phyloP scores from a whole-genome alignment of 2,329 filamentous ascomycete genomes.

The Bimuria novae-zelandiae region DNA sequence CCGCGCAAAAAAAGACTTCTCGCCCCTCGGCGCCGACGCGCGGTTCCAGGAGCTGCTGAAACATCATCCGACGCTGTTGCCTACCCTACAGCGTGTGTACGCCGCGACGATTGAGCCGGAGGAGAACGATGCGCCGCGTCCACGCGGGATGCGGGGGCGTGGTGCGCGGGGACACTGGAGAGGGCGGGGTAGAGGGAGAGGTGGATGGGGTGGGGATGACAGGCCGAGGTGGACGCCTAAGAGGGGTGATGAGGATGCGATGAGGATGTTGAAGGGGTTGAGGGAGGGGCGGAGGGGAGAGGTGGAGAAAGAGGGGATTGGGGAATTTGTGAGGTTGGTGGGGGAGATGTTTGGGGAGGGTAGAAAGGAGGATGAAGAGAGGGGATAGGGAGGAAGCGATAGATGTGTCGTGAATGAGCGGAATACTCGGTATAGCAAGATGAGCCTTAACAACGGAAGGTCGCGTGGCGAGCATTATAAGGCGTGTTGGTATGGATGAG shows the following conservation, averaged over 20 bases:
- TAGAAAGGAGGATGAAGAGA: slow-evolving; percentile 10
- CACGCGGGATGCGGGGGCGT: slow-evolving; percentile 14
- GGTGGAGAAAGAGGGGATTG: slow-evolving; percentile 46
- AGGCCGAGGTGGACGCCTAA: slow-evolving; percentile 26
- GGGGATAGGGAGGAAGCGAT: slow-evolving; percentile 5
- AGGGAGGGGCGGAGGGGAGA: slow-evolving; percentile 34
- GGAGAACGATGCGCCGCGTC: slow-evolving; percentile 25
- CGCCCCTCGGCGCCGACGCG: slow-evolving; percentile 32
- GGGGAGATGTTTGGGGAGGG: slow-evolving; percentile 28
- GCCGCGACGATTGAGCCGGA: slow-evolving; percentile 41
- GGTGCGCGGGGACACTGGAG: slow-evolving; percentile 23
- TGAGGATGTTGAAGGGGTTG: slow-evolving; percentile 32
- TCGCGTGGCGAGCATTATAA: too few species aligned
- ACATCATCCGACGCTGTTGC: slow-evolving; percentile 27
- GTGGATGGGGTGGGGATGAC: slow-evolving; percentile 5
- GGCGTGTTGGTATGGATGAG: too few species aligned
- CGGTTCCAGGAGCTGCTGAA: slow-evolving; percentile 36
- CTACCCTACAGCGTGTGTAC: slow-evolving; percentile 38
- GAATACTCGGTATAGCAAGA: neutral
- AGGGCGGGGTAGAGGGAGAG: slow-evolving; percentile 20
- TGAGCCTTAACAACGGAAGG: neutral
- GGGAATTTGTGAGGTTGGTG: slow-evolving; percentile 45
- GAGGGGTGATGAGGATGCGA: slow-evolving; percentile 36
- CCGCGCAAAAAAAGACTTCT: slow-evolving; percentile 37
- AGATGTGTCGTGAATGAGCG: neutral